Conservation (phyloP, 768 basidiomycete species). For the Pleurotus ostreatus region DNA sequence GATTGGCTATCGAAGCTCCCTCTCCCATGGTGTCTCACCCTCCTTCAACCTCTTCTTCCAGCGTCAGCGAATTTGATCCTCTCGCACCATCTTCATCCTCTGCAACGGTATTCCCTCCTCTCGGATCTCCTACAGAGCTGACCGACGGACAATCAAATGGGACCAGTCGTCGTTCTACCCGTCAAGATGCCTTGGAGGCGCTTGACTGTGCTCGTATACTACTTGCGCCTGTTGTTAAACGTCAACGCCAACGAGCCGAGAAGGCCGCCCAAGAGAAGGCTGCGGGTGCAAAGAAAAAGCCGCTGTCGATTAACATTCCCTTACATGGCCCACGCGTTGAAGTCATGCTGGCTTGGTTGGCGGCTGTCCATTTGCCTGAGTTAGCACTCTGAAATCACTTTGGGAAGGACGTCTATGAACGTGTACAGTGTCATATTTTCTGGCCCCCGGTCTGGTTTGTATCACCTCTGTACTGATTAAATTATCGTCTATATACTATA, state of each 20-base stretch:
- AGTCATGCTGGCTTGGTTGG: conserved; percentile 81
- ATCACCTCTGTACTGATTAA: no score
- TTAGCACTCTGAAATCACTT: conserved; percentile 36
- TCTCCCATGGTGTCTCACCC: conserved; percentile 19
- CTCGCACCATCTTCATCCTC: conserved; percentile 12
- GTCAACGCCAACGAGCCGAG: conserved; percentile 57
- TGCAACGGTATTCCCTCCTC: conserved; percentile 7
- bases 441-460: no score
- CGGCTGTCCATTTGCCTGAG: conserved; percentile 74
- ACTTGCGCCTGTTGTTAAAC: conserved; percentile 63
- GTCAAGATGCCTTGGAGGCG: conserved; percentile 44
- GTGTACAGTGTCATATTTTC: no score
- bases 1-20: conserved; percentile 43
- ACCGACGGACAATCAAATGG: conserved; percentile 11
- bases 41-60: conserved; percentile 19
- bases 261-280: conserved; percentile 48
- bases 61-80: conserved; percentile 11
- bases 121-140: background rate
- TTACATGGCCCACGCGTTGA: conserved; percentile 85
- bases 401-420: background rate
- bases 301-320: conserved; percentile 72
- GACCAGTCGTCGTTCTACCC: conserved; percentile 9
- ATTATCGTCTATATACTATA: no score
- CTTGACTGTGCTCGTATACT: conserved; percentile 72
- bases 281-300: conserved; percentile 49